Evolutionary conservation across 202 grass and related monocot genomes (phyloP), one percentile per base, ranked within the genome.

Genomic region (Saccharum hybrid): DNA sequence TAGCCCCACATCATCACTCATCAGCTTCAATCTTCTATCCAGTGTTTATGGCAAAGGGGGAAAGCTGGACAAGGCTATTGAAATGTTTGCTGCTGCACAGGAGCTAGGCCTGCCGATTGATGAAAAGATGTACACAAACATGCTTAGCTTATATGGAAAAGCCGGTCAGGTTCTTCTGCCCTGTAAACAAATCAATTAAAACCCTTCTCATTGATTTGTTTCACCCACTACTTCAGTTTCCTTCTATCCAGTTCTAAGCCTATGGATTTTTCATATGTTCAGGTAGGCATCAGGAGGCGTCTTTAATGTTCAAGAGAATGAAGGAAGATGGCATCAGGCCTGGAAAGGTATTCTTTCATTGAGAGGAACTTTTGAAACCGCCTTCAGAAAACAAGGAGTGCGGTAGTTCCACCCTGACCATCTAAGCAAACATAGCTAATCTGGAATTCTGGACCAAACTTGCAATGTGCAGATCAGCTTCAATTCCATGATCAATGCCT

Each of bases 11-110:
- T 67, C 81, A 81, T 59, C 70, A 54, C 12, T 67, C 83, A 83
- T 59, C 62, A 54, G 19, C 66, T 91, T 72, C 57, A 82, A 14
- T 78, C 79, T 51, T 84, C 51, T 83, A 49, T 91, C 66, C 83
- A 98, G 92, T 85, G 95, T 98, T 79, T 87, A 94, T 87, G 95
- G 95, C 72, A 90, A 82, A 90, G 89, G 88, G 88, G 95, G 90
- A 75, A 94, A 93, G 73, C 72, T 98, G 85, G 92, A 93, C 22
- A 94, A 91, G 81, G 90, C 95, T 70, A 64, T 91, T 81, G 87
- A 93, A 75, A 93, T 90, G 76, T 98, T 91, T 77, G 69, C 64
- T 83, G 56, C 81, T 87, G 90, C 95, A 45, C 69, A 91, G 72
- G 79, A 84, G 19, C 88, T 87, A 54, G 87, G 89, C 56, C 71